Conservation (phyloP, 768 basidiomycete genomes). For the Boletus sensibilis region DNA sequence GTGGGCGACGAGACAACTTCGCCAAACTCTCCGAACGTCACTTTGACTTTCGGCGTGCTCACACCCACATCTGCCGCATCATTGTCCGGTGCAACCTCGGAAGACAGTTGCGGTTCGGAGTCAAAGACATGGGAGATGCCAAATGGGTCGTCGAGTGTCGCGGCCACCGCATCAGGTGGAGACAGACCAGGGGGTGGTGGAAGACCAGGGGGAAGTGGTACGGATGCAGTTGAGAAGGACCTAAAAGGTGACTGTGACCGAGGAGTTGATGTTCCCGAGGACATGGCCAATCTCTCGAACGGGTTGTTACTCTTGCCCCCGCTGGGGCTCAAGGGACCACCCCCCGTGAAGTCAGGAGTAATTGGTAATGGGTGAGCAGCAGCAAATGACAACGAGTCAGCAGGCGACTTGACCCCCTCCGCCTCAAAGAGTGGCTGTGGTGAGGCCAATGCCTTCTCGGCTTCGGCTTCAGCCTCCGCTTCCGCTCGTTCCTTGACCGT, state of each 20-base stretch:
- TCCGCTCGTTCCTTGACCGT: conserved; percentile 56
- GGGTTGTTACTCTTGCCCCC: conserved; percentile 84
- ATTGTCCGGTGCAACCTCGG: conserved; percentile 22
- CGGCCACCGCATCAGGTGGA: conserved; percentile 2
- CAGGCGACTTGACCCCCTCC: conserved; percentile 41
- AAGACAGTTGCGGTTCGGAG: conserved; percentile 3
- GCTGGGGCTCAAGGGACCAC: conserved; percentile 41
- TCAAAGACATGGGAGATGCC: conserved; percentile 41
- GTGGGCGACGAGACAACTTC: conserved; percentile 31
- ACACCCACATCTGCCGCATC: conserved; percentile 20
- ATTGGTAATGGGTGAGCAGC: conserved; percentile 70
- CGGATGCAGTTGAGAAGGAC: conserved; percentile 42
- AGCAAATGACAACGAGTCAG: conserved; percentile 54
- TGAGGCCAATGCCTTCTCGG: conserved; percentile 33
- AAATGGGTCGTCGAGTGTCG: conserved; percentile 48
- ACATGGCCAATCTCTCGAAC: conserved; percentile 70
- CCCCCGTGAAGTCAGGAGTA: conserved; percentile 60
- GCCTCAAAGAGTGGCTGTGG: conserved; percentile 14
- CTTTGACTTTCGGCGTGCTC: conserved; percentile 20
- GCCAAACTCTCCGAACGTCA: conserved; percentile 12
- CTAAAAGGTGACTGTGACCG: conserved; percentile 63
- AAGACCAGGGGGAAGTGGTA: conserved; percentile 37
- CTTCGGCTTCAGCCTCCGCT: conserved; percentile 52
- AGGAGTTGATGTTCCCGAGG: conserved; percentile 38
- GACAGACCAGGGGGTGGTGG: conserved; percentile 12